phyloP scores from a whole-genome alignment of 139 green algal species.

The Chlamydomonas eustigma region DNA sequence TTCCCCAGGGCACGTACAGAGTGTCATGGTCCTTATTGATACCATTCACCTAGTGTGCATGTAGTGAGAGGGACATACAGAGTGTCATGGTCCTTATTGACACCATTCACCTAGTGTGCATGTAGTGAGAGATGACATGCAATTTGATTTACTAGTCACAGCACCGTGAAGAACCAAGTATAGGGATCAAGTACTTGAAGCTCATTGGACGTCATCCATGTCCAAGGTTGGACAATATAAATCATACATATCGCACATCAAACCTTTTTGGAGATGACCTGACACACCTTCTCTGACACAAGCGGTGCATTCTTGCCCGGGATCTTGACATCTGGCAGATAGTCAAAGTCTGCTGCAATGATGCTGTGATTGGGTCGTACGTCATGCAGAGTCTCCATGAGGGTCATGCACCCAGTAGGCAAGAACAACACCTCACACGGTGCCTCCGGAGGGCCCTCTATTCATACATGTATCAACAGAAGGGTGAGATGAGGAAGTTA shows the following conservation, averaged over 20 bases:
- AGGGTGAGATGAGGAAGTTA: no score
- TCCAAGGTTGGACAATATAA: no score
- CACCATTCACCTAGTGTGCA: slow-evolving; percentile 54
- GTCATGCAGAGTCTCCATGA: slow-evolving; percentile 67
- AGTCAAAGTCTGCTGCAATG: slow-evolving; percentile 80
- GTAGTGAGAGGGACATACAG: slow-evolving; percentile 49
- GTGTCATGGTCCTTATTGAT: slow-evolving; percentile 50
- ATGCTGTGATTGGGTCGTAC: slow-evolving; percentile 66
- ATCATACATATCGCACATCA: no score
- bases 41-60: slow-evolving; percentile 56
- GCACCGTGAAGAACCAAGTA: no score
- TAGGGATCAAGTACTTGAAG: no score
- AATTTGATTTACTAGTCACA: no score
- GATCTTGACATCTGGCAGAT: slow-evolving; percentile 71
- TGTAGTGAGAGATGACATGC: no score
- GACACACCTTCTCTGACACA: slow-evolving; percentile 55
- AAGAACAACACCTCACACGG: slow-evolving; percentile 49
- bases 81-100: slow-evolving; percentile 49
- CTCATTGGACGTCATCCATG: no score
- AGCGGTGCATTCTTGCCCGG: slow-evolving; percentile 70
- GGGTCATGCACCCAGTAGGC: slow-evolving; percentile 56
- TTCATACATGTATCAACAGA: no score
- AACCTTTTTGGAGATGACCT: no score
- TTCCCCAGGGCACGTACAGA: slow-evolving; percentile 47
- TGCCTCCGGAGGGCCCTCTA: not conserved